phyloP scores from a whole-genome alignment of 768 basidiomycete species.

The Kwoniella bestiolae region DNA sequence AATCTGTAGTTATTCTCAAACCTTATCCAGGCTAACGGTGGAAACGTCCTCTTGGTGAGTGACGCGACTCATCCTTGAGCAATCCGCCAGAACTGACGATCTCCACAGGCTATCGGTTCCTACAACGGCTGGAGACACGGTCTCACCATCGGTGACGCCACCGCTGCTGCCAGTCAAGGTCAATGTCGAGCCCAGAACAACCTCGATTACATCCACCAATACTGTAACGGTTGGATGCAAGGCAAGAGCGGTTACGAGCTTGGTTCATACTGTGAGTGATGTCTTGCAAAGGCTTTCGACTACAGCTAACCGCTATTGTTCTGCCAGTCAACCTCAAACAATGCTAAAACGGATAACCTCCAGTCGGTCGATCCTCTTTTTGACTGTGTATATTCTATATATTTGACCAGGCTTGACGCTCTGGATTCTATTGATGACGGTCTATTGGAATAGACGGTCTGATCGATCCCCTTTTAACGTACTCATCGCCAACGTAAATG shows the following conservation, averaged over 20 bases:
- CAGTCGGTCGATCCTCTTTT: background rate
- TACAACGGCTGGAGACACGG: slow-evolving; percentile 62
- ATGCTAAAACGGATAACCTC: slow-evolving; percentile 17
- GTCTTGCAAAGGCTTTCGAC: background rate
- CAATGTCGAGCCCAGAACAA: slow-evolving; percentile 77
- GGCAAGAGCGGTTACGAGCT: slow-evolving; percentile 43
- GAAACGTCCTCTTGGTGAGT: slow-evolving; percentile 46
- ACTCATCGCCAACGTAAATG: background rate
- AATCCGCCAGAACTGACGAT: slow-evolving; percentile 62
- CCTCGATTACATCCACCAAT: slow-evolving; percentile 67
- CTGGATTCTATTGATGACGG: background rate
- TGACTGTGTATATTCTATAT: slow-evolving; percentile 1
- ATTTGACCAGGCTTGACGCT: slow-evolving; percentile 18
- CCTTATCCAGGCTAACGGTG: slow-evolving; percentile 40
- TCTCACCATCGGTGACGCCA: slow-evolving; percentile 58
- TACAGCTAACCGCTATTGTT: background rate
- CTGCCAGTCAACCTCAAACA: slow-evolving; percentile 32
- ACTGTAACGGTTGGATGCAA: slow-evolving; percentile 53
- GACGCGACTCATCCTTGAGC: too few relatives aligned
- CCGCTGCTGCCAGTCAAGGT: slow-evolving; percentile 44
- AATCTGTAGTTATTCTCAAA: slow-evolving; percentile 37
- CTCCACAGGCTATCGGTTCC: slow-evolving; percentile 63
- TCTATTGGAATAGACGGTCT: background rate
- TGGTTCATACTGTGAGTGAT: slow-evolving; percentile 45
- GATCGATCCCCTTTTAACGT: background rate